These are phyloP conservation scores for Mucor mucedo DNA, from an alignment of 371 early-diverging fungal genomes.

Conservation along the genomic window DNA sequence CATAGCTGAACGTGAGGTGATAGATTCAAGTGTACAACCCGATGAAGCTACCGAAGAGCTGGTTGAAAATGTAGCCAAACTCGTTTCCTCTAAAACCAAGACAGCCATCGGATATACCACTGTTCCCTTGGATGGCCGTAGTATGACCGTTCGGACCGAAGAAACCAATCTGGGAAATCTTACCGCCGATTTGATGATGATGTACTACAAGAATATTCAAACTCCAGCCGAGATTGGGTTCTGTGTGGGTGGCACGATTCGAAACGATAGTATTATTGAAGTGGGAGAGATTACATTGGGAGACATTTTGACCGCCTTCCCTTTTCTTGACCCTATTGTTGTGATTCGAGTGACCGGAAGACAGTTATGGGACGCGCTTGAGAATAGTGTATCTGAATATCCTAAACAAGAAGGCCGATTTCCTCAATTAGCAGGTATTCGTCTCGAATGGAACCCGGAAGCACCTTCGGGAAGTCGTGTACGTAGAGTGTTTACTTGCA, in stretches of 20 bases:
- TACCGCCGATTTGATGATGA: slow-evolving; percentile 65
- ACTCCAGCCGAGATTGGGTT: slow-evolving; percentile 54
- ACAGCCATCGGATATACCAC: slow-evolving; percentile 57
- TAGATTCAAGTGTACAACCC: slow-evolving; percentile 39
- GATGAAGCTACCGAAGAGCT: slow-evolving; percentile 43
- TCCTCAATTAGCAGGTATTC: slow-evolving; percentile 66
- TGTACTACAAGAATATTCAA: slow-evolving; percentile 43
- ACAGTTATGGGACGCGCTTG: slow-evolving; percentile 61
- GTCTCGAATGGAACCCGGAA: slow-evolving; percentile 58
- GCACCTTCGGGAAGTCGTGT: slow-evolving; percentile 53
- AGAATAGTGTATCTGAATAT: slow-evolving; percentile 62
- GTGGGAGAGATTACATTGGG: slow-evolving; percentile 61
- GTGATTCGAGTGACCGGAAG: slow-evolving; percentile 61
- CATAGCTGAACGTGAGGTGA: slow-evolving; percentile 44
- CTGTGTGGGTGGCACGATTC: slow-evolving; percentile 63
- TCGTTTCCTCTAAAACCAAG: slow-evolving; percentile 49
- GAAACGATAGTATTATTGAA: slow-evolving; percentile 58
- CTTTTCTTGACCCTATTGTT: slow-evolving; percentile 68
- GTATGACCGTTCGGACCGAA: slow-evolving; percentile 53
- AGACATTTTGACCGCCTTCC: slow-evolving; percentile 65
- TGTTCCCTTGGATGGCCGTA: slow-evolving; percentile 59
- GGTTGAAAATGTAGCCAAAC: slow-evolving; percentile 42
- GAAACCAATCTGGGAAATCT: slow-evolving; percentile 66
- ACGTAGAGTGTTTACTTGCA: slow-evolving; percentile 31
- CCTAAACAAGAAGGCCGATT: slow-evolving; percentile 73